Percentiles rank a stretch among this genome's conserved stretches.
Conservation (phyloP, 768 basidiomycete species). For the Hericium alpestre region DNA sequence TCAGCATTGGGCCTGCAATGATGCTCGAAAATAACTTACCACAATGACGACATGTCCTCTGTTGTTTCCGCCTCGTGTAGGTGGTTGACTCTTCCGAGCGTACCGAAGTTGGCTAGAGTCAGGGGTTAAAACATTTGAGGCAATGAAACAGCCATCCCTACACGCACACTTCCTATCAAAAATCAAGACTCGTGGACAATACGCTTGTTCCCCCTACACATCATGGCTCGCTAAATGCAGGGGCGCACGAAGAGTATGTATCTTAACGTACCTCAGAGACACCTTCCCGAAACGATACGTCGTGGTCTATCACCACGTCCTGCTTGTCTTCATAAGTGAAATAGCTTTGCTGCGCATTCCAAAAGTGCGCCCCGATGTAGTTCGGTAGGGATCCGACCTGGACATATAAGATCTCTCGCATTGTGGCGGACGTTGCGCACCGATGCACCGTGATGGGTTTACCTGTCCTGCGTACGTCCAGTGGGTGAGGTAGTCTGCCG, state of each 20-base stretch:
- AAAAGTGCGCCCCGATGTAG: constrained; percentile 66
- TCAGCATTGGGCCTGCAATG: neutral
- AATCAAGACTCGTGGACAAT: constrained; percentile 53
- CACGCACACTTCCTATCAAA: constrained; percentile 57
- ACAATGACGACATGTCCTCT: neutral
- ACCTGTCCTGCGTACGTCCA: too few species aligned
- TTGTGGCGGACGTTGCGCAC: constrained; percentile 15
- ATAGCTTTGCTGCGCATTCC: constrained; percentile 73
- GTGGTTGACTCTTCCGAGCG: constrained; percentile 33
- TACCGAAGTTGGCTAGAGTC: constrained; percentile 53
- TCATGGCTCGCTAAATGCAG: neutral
- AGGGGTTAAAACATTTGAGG: neutral
- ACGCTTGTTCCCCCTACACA: constrained; percentile 32
- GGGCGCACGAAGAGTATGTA: neutral
- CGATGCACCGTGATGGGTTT: too few species aligned
- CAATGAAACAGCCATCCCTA: too few species aligned
- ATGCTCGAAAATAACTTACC: neutral
- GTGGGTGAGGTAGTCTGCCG: too few species aligned
- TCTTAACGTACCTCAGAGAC: constrained; percentile 34
- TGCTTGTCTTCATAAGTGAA: constrained; percentile 29
- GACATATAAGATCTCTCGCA: constrained; percentile 74
- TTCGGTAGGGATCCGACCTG: constrained; percentile 64
- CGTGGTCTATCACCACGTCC: constrained; percentile 35
- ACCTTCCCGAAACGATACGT: constrained; percentile 60
- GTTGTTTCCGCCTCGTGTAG: constrained; percentile 26